Evolutionary conservation across 768 basidiomycete genomes (phyloP).

Genomic region (Xanthoconium stramineum): DNA sequence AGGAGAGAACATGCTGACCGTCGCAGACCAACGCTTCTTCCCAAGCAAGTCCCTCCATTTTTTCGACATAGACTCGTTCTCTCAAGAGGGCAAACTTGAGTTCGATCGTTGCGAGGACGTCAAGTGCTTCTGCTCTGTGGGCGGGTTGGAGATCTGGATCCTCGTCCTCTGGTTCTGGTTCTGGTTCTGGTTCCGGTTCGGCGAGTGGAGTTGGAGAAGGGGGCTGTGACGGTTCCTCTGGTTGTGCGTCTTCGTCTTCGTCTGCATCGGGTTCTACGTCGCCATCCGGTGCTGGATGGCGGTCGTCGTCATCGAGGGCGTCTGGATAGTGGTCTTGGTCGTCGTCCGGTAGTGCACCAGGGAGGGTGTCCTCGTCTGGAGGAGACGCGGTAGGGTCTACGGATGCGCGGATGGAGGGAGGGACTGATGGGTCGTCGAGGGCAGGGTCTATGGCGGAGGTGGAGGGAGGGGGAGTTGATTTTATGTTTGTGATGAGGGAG

Average conservation of each 20-base stretch:
- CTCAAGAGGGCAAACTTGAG: constrained; percentile 87
- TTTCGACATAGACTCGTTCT: constrained; percentile 88
- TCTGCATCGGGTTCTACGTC: constrained; percentile 27
- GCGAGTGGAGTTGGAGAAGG: constrained; percentile 23
- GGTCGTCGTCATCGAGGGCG: constrained; percentile 23
- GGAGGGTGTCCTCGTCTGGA: constrained; percentile 12
- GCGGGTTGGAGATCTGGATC: constrained; percentile 76
- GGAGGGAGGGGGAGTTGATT: constrained; percentile 3
- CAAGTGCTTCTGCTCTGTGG: constrained; percentile 83
- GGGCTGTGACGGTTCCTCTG: constrained; percentile 23
- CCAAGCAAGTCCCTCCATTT: constrained; percentile 87
- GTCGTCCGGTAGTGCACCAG: constrained; percentile 23
- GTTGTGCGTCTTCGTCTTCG: constrained; percentile 34
- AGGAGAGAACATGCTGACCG: constrained; percentile 45
- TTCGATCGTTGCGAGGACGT: constrained; percentile 85
- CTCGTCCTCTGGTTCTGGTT: constrained; percentile 35
- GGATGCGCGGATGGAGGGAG: constrained; percentile 19
- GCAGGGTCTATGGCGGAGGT: constrained; percentile 20
- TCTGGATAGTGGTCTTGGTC: constrained; percentile 26
- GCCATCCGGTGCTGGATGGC: constrained; percentile 14
- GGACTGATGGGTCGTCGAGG: constrained; percentile 16
- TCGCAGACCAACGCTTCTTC: constrained; percentile 80
- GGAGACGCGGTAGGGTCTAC: constrained; percentile 20
- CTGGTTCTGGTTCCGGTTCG: constrained; percentile 28
- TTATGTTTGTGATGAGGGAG: constrained; percentile 15